phyloP scores from a whole-genome alignment of 305 asterid genomes.

The Solanum hybrid region DNA sequence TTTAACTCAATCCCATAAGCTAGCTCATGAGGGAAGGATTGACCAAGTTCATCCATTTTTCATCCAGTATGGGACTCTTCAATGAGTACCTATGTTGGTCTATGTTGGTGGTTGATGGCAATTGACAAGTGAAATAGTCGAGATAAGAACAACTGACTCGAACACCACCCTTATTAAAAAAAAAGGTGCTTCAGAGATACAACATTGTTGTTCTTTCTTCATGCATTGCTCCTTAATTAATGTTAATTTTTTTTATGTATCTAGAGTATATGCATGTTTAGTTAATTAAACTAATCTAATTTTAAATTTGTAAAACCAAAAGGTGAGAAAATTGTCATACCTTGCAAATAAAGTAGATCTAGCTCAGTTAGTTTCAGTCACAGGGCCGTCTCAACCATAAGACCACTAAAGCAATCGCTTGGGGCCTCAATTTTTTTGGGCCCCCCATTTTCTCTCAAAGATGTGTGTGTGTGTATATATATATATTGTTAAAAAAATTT shows the following conservation, averaged over 20 bases:
- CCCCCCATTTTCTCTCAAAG: no score
- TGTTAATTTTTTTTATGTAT: background rate
- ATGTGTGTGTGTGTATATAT: no score
- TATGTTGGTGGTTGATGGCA: background rate
- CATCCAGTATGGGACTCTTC: background rate
- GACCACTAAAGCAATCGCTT: no score
- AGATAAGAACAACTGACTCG: background rate
- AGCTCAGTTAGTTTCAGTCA: background rate
- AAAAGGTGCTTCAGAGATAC: background rate
- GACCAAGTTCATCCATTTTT: background rate
- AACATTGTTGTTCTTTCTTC: background rate
- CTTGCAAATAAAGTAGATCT: no score
- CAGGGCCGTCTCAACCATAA: no score
- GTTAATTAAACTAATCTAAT: no score
- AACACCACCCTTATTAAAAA: background rate
- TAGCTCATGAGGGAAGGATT: no score
- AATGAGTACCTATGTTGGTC: background rate
- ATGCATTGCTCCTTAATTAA: background rate
- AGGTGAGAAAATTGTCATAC: no score
- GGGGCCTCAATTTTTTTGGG: no score
- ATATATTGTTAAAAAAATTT: no score
- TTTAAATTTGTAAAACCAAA: no score
- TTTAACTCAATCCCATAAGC: no score
- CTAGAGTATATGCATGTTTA: background rate
- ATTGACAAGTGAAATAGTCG: background rate